Conservation (phyloP, 306 rosid genomes). For the Rosa rugosa region DNA sequence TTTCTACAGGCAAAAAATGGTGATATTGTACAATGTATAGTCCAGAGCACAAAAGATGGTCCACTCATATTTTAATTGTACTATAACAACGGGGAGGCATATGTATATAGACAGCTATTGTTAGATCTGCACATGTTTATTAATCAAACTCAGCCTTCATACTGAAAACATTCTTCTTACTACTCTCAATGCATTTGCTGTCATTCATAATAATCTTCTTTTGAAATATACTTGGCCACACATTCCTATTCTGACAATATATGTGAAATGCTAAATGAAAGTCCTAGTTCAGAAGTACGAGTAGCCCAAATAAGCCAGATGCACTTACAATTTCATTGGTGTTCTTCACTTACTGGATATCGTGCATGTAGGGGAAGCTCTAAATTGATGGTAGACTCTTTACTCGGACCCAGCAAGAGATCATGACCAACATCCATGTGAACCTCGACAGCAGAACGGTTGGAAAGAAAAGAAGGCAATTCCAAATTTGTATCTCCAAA, state of each 20-base stretch:
- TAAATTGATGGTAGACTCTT: slow-evolving; percentile 34
- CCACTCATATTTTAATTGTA: neutral
- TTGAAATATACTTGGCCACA: neutral
- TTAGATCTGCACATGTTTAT: neutral
- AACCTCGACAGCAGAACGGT: slow-evolving; percentile 76
- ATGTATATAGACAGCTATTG: neutral
- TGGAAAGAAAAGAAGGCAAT: slow-evolving; percentile 75
- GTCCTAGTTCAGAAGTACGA: neutral
- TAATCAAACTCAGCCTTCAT: neutral
- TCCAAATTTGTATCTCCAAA: slow-evolving; percentile 91
- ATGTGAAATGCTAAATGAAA: neutral
- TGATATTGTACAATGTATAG: neutral
- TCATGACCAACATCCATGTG: slow-evolving; percentile 51
- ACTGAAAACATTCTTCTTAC: neutral
- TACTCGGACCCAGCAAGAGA: slow-evolving; percentile 26
- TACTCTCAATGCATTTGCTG: neutral
- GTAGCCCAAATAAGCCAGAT: neutral
- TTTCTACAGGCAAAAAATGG: neutral
- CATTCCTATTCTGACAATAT: neutral
- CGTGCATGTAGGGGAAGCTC: slow-evolving; percentile 82
- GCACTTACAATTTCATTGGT: slow-evolving; percentile 4
- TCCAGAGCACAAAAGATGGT: neutral
- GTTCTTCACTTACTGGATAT: slow-evolving; percentile 58
- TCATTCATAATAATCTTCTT: neutral
- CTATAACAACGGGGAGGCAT: neutral